Evolutionary conservation across 345 rosid genomes (phyloP).

Genomic region (Sonneratia caseolaris): DNA sequence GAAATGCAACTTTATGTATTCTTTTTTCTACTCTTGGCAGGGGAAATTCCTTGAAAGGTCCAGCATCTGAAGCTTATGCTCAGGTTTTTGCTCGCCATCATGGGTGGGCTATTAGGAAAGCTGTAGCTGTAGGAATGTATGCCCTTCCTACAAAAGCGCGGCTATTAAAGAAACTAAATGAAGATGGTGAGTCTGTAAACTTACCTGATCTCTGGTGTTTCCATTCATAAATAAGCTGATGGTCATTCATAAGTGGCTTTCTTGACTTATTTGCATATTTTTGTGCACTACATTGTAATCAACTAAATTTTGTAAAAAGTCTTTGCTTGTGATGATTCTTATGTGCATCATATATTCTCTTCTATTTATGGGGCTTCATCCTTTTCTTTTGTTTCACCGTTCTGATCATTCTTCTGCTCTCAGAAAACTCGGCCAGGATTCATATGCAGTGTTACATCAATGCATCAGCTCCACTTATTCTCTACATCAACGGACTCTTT

Average conservation of each 20-base stretch:
- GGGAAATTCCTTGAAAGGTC: constrained; percentile 70
- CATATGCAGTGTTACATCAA: constrained; percentile 56
- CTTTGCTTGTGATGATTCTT: background rate
- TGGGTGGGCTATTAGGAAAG: constrained; percentile 88
- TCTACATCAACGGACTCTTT: constrained; percentile 60
- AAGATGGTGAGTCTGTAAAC: constrained; percentile 56
- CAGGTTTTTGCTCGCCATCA: constrained; percentile 93
- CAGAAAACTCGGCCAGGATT: constrained; percentile 68
- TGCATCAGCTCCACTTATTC: constrained; percentile 48
- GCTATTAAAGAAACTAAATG: constrained; percentile 66
- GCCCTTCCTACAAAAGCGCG: constrained; percentile 85
- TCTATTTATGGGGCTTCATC: background rate
- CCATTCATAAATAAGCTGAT: background rate
- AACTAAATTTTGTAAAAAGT: background rate
- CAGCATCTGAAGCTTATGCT: constrained; percentile 85
- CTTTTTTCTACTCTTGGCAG: constrained; percentile 21
- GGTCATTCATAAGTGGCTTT: background rate
- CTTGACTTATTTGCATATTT: background rate
- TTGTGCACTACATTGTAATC: background rate
- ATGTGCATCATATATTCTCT: background rate
- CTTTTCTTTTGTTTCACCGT: background rate
- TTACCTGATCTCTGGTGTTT: background rate
- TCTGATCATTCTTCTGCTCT: background rate
- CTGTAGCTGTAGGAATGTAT: constrained; percentile 91
- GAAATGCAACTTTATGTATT: background rate